Conservation (phyloP, 805 yeast genomes). For the baker's yeast (Saccharomyces cerevisiae) region DNA sequence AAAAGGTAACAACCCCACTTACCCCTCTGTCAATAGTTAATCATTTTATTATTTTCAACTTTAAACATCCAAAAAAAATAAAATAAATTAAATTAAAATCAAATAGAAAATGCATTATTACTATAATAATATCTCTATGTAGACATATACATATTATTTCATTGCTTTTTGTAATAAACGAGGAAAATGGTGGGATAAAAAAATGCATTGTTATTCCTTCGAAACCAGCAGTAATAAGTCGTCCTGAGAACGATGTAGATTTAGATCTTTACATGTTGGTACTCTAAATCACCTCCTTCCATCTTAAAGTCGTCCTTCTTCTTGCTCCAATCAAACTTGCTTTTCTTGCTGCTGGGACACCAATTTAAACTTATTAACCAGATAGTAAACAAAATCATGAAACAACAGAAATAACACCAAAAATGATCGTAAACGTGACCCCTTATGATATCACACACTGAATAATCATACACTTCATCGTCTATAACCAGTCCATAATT, state of each 20-base stretch:
- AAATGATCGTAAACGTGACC: slow-evolving; percentile 23
- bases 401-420: slow-evolving; percentile 12
- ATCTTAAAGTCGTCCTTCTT: neutral
- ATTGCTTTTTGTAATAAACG: neutral
- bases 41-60: no score
- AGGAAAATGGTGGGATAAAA: neutral
- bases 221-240: neutral
- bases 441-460: slow-evolving; percentile 12
- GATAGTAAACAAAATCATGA: slow-evolving; percentile 9
- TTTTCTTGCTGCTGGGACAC: slow-evolving; percentile 6
- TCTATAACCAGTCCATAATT: slow-evolving; percentile 23
- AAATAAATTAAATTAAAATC: no score
- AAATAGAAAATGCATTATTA: neutral
- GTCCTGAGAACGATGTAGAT: neutral
- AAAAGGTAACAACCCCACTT: no score
- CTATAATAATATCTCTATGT: neutral
- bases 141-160: neutral
- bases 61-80: no score
- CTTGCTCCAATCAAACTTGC: slow-evolving; percentile 4
- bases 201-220: neutral
- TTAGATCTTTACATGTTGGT: slow-evolving; percentile 6
- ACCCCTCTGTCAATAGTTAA: no score
- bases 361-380: slow-evolving; percentile 12
- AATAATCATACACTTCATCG: slow-evolving; percentile 18
- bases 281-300: slow-evolving; percentile 4